Evolutionary conservation across 345 rosid species (phyloP).

Genomic region (Populus pruinosa): DNA sequence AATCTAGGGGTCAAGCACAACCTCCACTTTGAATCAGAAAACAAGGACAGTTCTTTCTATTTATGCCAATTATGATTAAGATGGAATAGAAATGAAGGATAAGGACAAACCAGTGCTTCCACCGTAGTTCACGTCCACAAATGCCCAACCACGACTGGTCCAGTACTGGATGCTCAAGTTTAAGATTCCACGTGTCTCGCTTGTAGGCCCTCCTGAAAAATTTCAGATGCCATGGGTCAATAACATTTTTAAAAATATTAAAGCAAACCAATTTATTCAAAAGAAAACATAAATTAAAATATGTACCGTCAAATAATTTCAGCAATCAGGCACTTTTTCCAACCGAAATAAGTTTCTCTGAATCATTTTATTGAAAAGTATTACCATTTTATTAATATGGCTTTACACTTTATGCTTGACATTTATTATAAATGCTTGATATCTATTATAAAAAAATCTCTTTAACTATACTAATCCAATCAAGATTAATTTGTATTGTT

Average conservation of each 20-base stretch:
- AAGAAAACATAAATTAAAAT: not conserved
- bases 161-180: conserved; percentile 79
- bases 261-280: not conserved
- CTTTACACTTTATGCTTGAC: not conserved
- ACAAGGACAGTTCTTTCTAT: not conserved
- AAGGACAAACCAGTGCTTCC: conserved; percentile 93
- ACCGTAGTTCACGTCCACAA: conserved; percentile 93
- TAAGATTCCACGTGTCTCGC: conserved; percentile 71
- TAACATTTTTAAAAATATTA: not conserved
- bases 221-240: not conserved
- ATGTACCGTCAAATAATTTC: not conserved
- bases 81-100: not conserved
- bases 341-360: not conserved
- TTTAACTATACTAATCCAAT: not conserved
- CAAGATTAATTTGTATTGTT: not conserved
- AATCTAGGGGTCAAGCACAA: not conserved
- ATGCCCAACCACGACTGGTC: conserved; percentile 99
- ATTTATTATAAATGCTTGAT: not conserved
- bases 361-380: not conserved
- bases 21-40: not conserved
- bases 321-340: not conserved
- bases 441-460: not conserved
- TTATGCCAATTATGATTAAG: not conserved
- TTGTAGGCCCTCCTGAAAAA: conserved; percentile 86
- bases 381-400: not conserved